phyloP scores from a whole-genome alignment of 163 green algal genomes.

The Scenedesmus sp. region DNA sequence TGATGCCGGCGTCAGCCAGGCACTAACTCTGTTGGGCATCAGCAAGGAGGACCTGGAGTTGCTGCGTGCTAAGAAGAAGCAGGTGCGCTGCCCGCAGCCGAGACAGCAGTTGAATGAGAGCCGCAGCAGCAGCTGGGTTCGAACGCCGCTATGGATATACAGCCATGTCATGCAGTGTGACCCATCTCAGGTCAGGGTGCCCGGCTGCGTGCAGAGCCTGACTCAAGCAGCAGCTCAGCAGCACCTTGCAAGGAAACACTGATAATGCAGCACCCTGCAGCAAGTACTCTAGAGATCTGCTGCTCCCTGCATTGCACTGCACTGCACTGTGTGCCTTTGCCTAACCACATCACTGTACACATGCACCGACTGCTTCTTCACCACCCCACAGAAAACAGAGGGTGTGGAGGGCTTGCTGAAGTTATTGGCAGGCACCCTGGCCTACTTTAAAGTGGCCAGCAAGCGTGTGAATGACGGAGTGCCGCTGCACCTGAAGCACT shows the following conservation, averaged over 20 bases:
- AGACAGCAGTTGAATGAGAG: too few species aligned
- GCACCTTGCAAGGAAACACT: too few species aligned
- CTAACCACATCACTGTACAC: background rate
- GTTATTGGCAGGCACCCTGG: background rate
- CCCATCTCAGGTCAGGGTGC: too few species aligned
- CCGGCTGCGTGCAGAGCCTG: too few species aligned
- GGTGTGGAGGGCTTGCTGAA: background rate
- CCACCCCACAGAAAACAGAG: background rate
- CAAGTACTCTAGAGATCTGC: too few species aligned
- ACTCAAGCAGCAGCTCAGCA: too few species aligned
- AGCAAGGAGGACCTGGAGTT: background rate
- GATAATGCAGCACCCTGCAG: too few species aligned
- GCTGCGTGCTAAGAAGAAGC: slow-evolving; percentile 8
- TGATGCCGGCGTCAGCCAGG: background rate
- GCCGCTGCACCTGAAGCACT: slow-evolving; percentile 31
- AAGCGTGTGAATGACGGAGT: slow-evolving; percentile 36
- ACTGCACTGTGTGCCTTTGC: background rate
- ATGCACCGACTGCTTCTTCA: background rate
- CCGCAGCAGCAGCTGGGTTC: too few species aligned
- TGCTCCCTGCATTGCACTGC: too few species aligned
- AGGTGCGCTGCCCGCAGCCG: background rate
- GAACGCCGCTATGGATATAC: too few species aligned
- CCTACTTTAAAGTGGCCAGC: slow-evolving; percentile 29
- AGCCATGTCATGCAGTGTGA: too few species aligned
- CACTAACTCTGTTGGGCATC: background rate